Evolutionary conservation across 495 filamentous ascomycete genomes (phyloP).

Genomic region (Penicillium longicatenatum): DNA sequence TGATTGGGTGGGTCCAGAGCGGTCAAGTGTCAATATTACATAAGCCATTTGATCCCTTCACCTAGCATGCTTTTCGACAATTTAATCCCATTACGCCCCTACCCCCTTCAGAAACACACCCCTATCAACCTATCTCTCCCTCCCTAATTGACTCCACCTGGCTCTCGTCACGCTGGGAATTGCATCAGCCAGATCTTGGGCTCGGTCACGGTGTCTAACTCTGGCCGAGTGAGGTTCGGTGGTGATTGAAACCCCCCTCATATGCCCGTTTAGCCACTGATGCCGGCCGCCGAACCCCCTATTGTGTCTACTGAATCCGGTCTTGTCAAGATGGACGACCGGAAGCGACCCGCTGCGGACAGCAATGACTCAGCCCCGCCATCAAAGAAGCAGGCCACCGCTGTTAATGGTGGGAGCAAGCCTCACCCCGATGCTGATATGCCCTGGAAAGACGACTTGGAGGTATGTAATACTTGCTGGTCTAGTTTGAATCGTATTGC

Average conservation of each 20-base stretch:
- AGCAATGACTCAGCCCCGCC: constrained; percentile 80
- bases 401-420: constrained; percentile 72
- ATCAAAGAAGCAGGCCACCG: constrained; percentile 77
- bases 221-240: constrained; percentile 42
- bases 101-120: neutral
- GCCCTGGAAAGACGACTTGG: constrained; percentile 83
- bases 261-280: constrained; percentile 61
- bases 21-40: neutral
- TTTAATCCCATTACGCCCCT: neutral
- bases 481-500: neutral
- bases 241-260: constrained; percentile 38
- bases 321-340: constrained; percentile 94
- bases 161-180: constrained; percentile 6
- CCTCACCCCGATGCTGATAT: constrained; percentile 76
- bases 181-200: constrained; percentile 29
- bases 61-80: constrained; percentile 1
- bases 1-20: neutral
- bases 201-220: constrained; percentile 33
- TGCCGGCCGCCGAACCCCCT: constrained; percentile 76
- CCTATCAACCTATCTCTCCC: neutral
- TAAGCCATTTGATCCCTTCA: constrained; percentile 1
- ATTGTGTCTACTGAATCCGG: constrained; percentile 68
- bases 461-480: constrained; percentile 61
- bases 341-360: constrained; percentile 83
- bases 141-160: neutral